Base-by-base conservation (phyloP, 805 yeast species). In the Kuraishia floccosa region DNA sequence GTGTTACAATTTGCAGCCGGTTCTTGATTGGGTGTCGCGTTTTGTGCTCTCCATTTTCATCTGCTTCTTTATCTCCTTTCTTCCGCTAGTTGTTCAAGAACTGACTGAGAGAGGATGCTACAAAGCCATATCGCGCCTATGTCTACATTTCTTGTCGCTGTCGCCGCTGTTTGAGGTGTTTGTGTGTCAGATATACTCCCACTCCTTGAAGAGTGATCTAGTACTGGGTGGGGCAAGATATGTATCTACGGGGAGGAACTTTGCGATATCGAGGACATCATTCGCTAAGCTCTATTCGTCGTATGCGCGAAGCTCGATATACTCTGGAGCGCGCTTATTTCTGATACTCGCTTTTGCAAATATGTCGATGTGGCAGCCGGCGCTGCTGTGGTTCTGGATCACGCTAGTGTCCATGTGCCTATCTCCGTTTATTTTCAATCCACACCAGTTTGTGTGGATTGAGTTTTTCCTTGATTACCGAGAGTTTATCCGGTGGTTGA, bases 151-250 rank as follows among this genome's bases (percentile, higher is more conserved):
- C 34, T 49, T 72, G 20, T 86, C 96, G 0, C 53, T 87, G 36
- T 81, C 96, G 2, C 96, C 96, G 2, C 56, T 87, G 32, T 89
- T 89, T 56, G 97, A 89, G 51, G 96, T 89, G 5, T 86, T 89
- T 56, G 95, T 84, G 6, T 85, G 96, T 51, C 96, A 87, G 54
- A 79, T 87, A 6, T 89, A 89, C 50, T 82, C 96, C 4, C 72
- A 73, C 43, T 69, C 96, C 1, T 59, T 89, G 42, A 56, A 72
- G 28, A 71, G 72, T 30, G 91, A 87, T 52, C 62, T 89, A 30
- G 67, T 86, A 1, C 78, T 81, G 56, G 97, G 97, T 4, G 94
- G 94, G 28, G 97, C 97, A 1, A 68, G 75, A 33, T 89, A 89
- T 48, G 80, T 89, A 39, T 76, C 94, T 8, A 85, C 96, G 2